Conservation (phyloP, 2,329 filamentous ascomycete genomes). For the Sporothrix protearum region DNA sequence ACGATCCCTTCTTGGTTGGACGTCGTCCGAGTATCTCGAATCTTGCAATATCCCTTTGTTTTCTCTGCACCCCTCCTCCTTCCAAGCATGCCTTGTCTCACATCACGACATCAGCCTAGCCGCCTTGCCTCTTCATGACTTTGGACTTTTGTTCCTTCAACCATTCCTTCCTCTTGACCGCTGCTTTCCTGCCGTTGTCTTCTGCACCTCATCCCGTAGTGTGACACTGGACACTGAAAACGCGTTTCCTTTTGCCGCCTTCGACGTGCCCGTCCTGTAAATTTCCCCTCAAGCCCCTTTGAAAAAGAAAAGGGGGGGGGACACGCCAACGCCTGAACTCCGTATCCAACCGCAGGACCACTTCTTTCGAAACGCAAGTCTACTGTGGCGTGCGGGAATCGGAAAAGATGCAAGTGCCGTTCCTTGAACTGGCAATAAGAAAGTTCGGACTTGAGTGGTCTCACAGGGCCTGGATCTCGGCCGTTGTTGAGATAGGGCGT, state of each 20-base stretch:
- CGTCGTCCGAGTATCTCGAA: background rate
- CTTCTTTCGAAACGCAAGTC: background rate
- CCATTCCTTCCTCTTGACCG: constrained; percentile 4
- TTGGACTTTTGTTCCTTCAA: background rate
- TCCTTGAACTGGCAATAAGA: background rate
- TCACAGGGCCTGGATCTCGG: background rate
- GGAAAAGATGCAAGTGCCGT: background rate
- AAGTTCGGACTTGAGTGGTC: background rate
- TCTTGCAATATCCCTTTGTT: background rate
- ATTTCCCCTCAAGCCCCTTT: too few relatives aligned
- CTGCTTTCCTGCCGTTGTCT: background rate
- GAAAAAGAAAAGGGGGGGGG: background rate
- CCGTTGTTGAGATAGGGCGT: background rate
- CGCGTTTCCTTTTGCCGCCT: background rate
- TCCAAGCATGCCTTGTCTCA: constrained; percentile 10
- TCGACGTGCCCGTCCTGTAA: too few relatives aligned
- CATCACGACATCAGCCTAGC: constrained; percentile 5
- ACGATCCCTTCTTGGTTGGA: background rate
- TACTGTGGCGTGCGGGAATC: background rate
- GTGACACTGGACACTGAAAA: background rate
- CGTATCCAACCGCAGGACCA: background rate
- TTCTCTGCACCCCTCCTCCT: background rate
- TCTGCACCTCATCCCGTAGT: background rate
- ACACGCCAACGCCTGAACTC: background rate
- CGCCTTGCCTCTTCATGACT: background rate